Percentiles rank a stretch among this genome's conserved stretches.
Conservation (phyloP, 2,329 filamentous ascomycete species). For the Aspergillus ibericus region DNA sequence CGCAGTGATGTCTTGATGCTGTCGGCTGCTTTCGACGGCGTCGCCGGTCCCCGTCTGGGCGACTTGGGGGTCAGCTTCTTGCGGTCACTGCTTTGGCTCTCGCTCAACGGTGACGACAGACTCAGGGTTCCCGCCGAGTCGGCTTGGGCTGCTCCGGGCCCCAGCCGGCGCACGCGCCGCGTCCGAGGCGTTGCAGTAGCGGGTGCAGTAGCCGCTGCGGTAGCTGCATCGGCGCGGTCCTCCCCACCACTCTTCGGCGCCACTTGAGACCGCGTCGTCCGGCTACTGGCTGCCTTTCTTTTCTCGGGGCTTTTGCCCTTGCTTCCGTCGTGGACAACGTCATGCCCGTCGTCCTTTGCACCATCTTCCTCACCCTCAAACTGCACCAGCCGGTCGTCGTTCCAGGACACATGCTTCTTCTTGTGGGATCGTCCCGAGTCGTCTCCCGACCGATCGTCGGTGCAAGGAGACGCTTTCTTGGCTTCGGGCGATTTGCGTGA, state of each 20-base stretch:
- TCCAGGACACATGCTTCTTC: constrained; percentile 41
- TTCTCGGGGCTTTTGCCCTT: constrained; percentile 23
- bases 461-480: neutral
- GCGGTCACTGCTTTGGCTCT: constrained; percentile 17
- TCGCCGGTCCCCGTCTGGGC: constrained; percentile 24
- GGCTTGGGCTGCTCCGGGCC: constrained; percentile 20
- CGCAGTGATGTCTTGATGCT: constrained; percentile 17
- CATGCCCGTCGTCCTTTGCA: constrained; percentile 15
- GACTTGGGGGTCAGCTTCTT: constrained; percentile 39
- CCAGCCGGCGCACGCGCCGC: constrained; percentile 34
- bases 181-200: constrained; percentile 29
- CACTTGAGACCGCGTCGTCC: constrained; percentile 26
- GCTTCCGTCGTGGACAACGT: constrained; percentile 20
- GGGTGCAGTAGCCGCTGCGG: constrained; percentile 23
- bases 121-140: constrained; percentile 21
- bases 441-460: constrained; percentile 7
- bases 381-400: constrained; percentile 38
- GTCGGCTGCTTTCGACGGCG: constrained; percentile 24
- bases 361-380: constrained; percentile 30
- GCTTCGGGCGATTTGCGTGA: constrained; percentile 16
- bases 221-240: constrained; percentile 15
- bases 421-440: constrained; percentile 7
- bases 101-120: constrained; percentile 18
- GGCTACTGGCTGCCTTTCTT: constrained; percentile 24
- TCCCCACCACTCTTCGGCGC: constrained; percentile 22